Conservation (phyloP, 176 grass and related monocot genomes). For the Pharus latifolius region DNA sequence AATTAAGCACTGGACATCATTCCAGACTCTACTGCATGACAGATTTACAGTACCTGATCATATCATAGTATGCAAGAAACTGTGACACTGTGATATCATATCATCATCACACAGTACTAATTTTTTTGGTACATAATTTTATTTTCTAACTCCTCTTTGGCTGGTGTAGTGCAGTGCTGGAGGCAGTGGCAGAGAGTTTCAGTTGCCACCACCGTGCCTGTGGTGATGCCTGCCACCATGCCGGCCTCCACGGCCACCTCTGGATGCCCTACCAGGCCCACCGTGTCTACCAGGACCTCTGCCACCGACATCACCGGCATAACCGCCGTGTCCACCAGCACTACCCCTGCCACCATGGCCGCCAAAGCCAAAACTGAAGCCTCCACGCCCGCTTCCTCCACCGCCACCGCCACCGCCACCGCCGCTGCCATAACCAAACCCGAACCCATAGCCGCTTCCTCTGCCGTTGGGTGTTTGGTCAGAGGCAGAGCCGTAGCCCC, state of each 20-base stretch:
- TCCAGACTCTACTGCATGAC: no score
- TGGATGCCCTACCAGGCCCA: no score
- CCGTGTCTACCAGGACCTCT: not conserved
- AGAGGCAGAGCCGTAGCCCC: slow-evolving; percentile 53
- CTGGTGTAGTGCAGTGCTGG: no score
- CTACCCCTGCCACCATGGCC: slow-evolving; percentile 8
- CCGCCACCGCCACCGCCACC: not conserved
- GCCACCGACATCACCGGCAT: not conserved
- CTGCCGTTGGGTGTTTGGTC: slow-evolving; percentile 12
- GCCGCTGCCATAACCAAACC: slow-evolving; percentile 28
- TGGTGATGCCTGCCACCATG: no score
- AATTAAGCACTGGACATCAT: no score
- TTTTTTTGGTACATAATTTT: no score
- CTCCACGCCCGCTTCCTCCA: slow-evolving; percentile 9
- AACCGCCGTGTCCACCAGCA: not conserved
- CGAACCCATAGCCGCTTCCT: slow-evolving; percentile 23
- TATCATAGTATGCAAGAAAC: no score
- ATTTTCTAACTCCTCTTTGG: no score
- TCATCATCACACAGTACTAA: no score
- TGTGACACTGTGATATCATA: no score
- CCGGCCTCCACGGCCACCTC: not conserved
- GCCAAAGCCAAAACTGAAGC: not conserved
- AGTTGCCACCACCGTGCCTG: slow-evolving; percentile 10
- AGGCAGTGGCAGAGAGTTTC: no score
- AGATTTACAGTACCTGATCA: no score